Evolutionary conservation across 116 monocot species (phyloP).

Genomic region (Zostera marina): DNA sequence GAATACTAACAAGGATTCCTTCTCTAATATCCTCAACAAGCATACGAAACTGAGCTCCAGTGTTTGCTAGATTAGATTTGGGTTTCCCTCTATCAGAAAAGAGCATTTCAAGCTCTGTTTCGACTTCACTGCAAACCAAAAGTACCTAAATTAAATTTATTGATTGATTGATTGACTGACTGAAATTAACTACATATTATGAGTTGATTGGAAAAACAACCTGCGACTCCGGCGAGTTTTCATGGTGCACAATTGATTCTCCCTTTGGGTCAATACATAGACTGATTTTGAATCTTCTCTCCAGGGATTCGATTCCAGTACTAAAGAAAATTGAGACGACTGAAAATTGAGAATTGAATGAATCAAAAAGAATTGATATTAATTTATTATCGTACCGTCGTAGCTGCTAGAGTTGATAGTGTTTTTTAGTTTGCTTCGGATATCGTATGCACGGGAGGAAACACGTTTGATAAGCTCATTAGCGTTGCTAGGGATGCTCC

Average conservation of each 20-base stretch:
- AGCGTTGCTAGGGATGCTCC: constrained; percentile 17
- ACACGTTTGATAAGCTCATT: constrained; percentile 59
- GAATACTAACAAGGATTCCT: constrained; percentile 81
- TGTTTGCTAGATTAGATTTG: constrained; percentile 25
- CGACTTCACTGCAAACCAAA: constrained; percentile 59
- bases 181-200: neutral
- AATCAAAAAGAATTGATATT: neutral
- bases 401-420: constrained; percentile 68
- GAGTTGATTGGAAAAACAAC: too few relatives aligned
- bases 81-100: constrained; percentile 53
- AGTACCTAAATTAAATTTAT: neutral
- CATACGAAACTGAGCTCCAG: constrained; percentile 59
- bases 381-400: constrained; percentile 31
- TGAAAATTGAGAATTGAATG: neutral
- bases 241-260: constrained; percentile 94
- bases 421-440: constrained; percentile 66
- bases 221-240: constrained; percentile 84
- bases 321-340: constrained; percentile 14
- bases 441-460: constrained; percentile 76
- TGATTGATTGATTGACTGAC: too few relatives aligned
- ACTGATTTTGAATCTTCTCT: constrained; percentile 83
- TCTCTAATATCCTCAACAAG: constrained; percentile 97
- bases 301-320: constrained; percentile 89
- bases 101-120: constrained; percentile 72
- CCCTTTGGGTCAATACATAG: constrained; percentile 74